Base-by-base conservation (phyloP, 208 protist genomes). In the Angomonas deanei region DNA sequence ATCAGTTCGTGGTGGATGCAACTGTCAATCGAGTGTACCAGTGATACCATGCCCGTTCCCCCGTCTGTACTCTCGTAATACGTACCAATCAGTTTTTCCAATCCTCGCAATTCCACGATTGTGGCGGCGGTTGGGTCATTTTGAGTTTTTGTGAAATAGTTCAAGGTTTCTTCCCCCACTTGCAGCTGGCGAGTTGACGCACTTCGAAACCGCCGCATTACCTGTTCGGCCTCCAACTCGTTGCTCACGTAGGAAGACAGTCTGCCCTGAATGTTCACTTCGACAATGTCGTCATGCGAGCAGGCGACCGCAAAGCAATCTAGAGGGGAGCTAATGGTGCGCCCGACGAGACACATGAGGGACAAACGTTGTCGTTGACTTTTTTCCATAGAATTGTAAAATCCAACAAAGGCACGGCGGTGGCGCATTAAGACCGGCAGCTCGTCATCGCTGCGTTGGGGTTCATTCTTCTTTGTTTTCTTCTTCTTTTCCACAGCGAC, bases 1-100 rank as follows among this genome's bases (percentile, higher is more conserved):
- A 94, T 90, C n/a, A 97, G 79, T 74, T 96, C 86, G 64, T 95
- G 92, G 58, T 97, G 92, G 64, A 97, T 94, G 66, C 88, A 94
- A 73, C 87, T 96, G 65, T 96, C 88, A 23, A 74, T 74, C 59
- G 72, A 64, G 68, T 96, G 86, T 42, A 94, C 86, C n/a, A 97
- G 84, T 13, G 87, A 91, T 57, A 95, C 90, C 89, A 97, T 94
- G 33, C 91, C 91, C 13, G 86, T 94, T 28, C 91, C 91, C 50
- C 84, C 91, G 64, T 88, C 86, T 2, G 86, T 91, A 70, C 79
- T 92, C 61, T 96, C 91, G 70, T 96, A 96, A 72, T 94, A 96
- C 23, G 91, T 96, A 23, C 86, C 83, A 50, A 96, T 87, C 26
- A 96, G 82, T 73, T 96, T 96, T 65, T 94, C 86, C 66, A 94